A percentile compares a stretch with the other conserved stretches of the same genome.
Conservation (phyloP, 1,284 basidiomycete species). For the Austroboletus olivaceoglutinosus region DNA sequence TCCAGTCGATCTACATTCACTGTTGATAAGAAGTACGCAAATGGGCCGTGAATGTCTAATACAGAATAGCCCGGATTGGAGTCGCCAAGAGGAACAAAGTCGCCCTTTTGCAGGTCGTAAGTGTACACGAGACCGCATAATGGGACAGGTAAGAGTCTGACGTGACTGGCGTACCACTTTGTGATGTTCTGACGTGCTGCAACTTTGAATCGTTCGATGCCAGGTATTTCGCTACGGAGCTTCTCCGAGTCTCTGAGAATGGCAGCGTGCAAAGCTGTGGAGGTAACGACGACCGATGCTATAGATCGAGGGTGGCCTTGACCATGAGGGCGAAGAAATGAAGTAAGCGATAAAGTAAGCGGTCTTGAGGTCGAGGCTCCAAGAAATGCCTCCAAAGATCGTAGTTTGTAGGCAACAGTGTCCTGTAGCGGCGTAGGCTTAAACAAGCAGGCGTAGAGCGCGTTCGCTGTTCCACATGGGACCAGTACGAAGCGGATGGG, state of each 20-base stretch:
- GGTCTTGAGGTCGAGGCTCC: slow-evolving; percentile 37
- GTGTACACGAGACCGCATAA: slow-evolving; percentile 46
- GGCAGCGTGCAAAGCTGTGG: slow-evolving; percentile 84
- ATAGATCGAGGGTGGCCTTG: slow-evolving; percentile 23
- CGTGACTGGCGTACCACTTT: slow-evolving; percentile 68
- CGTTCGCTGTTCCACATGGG: slow-evolving; percentile 93
- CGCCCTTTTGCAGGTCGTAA: slow-evolving; percentile 54
- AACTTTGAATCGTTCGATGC: slow-evolving; percentile 82
- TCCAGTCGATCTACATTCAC: slow-evolving; percentile 85
- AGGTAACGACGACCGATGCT: slow-evolving; percentile 63
- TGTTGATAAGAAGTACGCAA: slow-evolving; percentile 81
- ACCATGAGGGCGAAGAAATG: slow-evolving; percentile 38
- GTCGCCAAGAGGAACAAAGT: slow-evolving; percentile 50
- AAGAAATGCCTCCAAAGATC: slow-evolving; percentile 53
- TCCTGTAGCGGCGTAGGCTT: slow-evolving; percentile 35
- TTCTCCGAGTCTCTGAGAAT: slow-evolving; percentile 81
- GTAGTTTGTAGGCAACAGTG: slow-evolving; percentile 45
- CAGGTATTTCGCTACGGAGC: slow-evolving; percentile 67
- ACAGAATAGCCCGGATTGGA: slow-evolving; percentile 35
- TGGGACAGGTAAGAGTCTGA: slow-evolving; percentile 51
- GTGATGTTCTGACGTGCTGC: slow-evolving; percentile 77
- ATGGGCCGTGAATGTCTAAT: slow-evolving; percentile 69
- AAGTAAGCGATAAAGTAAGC: slow-evolving; percentile 60
- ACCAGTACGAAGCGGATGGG: slow-evolving; percentile 51
- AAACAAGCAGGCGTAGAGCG: slow-evolving; percentile 73